Percentiles rank a stretch among this genome's conserved stretches.
These are phyloP conservation scores for Mycena crocata DNA, from an alignment of 768 basidiomycete genomes.

Conservation along the genomic window DNA sequence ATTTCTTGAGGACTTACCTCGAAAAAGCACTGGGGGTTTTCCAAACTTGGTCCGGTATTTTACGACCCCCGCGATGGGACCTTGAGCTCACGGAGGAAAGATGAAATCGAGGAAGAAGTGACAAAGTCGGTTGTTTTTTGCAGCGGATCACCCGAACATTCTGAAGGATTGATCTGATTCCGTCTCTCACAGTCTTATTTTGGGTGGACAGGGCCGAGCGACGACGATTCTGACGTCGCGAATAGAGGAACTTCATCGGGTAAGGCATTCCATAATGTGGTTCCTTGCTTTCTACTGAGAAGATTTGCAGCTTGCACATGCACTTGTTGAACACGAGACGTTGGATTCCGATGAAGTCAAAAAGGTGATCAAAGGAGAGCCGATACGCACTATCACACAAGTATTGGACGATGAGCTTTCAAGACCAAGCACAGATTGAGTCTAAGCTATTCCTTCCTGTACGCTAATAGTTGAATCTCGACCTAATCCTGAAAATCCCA, in stretches of 20 bases:
- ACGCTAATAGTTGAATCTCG: background rate
- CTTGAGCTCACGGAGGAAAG: constrained; percentile 80
- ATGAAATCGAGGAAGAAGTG: constrained; percentile 91
- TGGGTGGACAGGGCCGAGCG: constrained; percentile 76
- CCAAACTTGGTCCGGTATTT: constrained; percentile 86
- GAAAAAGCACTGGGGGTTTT: constrained; percentile 82
- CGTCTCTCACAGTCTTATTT: constrained; percentile 62
- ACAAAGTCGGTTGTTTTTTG: constrained; percentile 65
- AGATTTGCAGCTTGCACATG: constrained; percentile 78
- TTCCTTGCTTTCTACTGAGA: constrained; percentile 26
- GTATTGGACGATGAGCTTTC: constrained; percentile 69
- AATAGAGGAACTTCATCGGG: constrained; percentile 81
- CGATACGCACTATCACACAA: constrained; percentile 77
- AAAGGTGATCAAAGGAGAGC: constrained; percentile 86
- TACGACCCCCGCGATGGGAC: constrained; percentile 78
- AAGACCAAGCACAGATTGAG: constrained; percentile 37
- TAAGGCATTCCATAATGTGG: constrained; percentile 45
- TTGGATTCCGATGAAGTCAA: constrained; percentile 87
- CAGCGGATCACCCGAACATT: constrained; percentile 10
- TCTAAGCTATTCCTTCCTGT: background rate
- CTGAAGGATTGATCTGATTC: constrained; percentile 28
- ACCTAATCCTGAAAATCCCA: background rate
- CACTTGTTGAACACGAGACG: constrained; percentile 96
- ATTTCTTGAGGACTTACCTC: constrained; percentile 11
- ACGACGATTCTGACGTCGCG: constrained; percentile 70